Evolutionary conservation across 129 eudicot genomes (phyloP).

Genomic region (Flaveria robusta): DNA sequence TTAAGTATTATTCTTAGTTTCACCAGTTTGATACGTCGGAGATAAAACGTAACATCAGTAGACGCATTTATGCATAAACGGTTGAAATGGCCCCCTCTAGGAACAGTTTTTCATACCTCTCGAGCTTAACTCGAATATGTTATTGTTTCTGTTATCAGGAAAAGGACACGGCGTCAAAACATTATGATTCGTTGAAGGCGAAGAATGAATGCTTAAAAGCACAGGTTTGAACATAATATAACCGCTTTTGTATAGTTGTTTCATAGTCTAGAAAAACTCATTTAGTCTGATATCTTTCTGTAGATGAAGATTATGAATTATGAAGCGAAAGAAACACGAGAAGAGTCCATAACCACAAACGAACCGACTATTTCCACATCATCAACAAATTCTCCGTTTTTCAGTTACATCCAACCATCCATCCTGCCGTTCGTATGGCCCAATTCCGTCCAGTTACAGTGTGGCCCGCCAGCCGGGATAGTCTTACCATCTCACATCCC

Average conservation of each 20-base stretch:
- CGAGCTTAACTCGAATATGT: not conserved
- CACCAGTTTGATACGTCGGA: not conserved
- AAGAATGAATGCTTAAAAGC: constrained; percentile 61
- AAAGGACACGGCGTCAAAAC: constrained; percentile 52
- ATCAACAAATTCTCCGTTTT: constrained; percentile 33
- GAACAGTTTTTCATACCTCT: not conserved
- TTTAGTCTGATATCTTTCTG: not conserved
- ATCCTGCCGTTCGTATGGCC: constrained; percentile 48
- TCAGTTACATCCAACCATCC: constrained; percentile 43
- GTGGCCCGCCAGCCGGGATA: constrained; percentile 31
- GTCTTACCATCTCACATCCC: constrained; percentile 35
- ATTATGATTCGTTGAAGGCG: constrained; percentile 46
- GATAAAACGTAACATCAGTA: not conserved
- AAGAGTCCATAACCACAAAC: constrained; percentile 26
- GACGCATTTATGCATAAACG: not conserved
- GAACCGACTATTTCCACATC: constrained; percentile 42
- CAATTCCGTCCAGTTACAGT: constrained; percentile 34
- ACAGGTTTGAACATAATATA: constrained; percentile 39
- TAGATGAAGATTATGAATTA: constrained; percentile 43
- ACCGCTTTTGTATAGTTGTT: not conserved
- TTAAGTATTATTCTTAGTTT: not conserved
- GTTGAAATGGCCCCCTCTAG: not conserved
- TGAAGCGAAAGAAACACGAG: constrained; percentile 35
- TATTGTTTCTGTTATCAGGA: constrained; percentile 33
- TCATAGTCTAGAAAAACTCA: not conserved